phyloP scores from a whole-genome alignment of 2,329 filamentous ascomycete genomes.

The Microdochium bolleyi region DNA sequence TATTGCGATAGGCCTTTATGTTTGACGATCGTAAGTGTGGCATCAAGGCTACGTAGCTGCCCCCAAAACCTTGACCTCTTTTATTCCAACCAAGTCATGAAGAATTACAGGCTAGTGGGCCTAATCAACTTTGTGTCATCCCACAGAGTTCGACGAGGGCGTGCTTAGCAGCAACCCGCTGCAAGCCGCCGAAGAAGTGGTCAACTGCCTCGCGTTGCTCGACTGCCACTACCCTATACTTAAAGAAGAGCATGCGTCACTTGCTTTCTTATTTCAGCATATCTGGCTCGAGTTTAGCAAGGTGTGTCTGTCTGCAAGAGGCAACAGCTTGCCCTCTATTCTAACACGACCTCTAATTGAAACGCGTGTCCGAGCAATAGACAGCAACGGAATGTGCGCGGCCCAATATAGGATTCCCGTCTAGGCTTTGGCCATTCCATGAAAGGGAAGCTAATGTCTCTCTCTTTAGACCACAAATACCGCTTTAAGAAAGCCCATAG shows the following conservation, averaged over 20 bases:
- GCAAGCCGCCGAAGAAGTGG: not conserved
- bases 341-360: no score
- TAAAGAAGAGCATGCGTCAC: not conserved
- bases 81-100: not conserved
- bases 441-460: not conserved
- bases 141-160: not conserved
- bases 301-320: not conserved
- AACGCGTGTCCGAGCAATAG: no score
- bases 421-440: not conserved
- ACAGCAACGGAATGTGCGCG: not conserved
- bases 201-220: not conserved
- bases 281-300: not conserved
- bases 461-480: not conserved
- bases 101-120: no score
- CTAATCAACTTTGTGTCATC: not conserved
- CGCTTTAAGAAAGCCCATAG: not conserved
- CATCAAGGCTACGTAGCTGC: not conserved
- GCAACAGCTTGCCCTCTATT: not conserved
- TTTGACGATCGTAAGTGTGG: not conserved
- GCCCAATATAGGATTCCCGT: not conserved
- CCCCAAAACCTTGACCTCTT: not conserved
- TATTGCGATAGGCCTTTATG: not conserved
- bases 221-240: not conserved
- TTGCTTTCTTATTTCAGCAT: not conserved
- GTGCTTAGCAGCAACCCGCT: not conserved